Base-by-base conservation (phyloP, 1,139 yeast species). In the Lizanozyma gosingica region DNA sequence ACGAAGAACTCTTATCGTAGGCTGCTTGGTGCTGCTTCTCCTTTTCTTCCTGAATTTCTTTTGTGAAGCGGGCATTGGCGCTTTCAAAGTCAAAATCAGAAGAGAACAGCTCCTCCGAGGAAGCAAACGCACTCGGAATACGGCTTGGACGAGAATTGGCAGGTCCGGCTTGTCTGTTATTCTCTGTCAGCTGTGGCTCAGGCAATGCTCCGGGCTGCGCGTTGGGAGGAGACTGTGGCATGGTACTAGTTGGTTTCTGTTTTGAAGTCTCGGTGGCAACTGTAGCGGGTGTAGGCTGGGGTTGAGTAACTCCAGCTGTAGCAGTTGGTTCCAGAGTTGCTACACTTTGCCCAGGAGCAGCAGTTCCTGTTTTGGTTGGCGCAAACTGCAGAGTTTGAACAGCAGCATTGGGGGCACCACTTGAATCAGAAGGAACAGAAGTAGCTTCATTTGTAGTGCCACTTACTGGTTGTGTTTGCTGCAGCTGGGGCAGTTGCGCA, bases 361-460 rank as follows among this genome's bases (percentile, higher is more conserved):
- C 57, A 82, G 78, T 54, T 74, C 73, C 50, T 74, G 85, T 11
- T 85, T 95, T 1, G 87, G 87, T 57, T 87, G 87, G 52, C 95
- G 87, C 60, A 76, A 75, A 43, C 74, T 87, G 46, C 83, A 94
- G 8, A 78, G 85, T 4, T 71, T 27, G 73, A 50, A 33, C 57
- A 48, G 15, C 27, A 42, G 4, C 35, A 40, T 14, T 35, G 38
- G 6, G 50, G 6, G 41, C 41, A 14, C 52, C 61, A 39, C 67
- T 75, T 71, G 71, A 79, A 53, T 78, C 88, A 73, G 62, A 71
- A 78, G 49, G 88, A 81, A 55, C 76, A 78, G 47, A 59, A 59
- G 39, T 65, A 79, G 52, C 9, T 22, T 22, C 29, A 22, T 22
- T 22, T 80, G 81, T 53, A 51, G 71, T 56, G 87, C 80, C 59